phyloP scores from a whole-genome alignment of 768 basidiomycete species.

The Cantharellus anzutake region DNA sequence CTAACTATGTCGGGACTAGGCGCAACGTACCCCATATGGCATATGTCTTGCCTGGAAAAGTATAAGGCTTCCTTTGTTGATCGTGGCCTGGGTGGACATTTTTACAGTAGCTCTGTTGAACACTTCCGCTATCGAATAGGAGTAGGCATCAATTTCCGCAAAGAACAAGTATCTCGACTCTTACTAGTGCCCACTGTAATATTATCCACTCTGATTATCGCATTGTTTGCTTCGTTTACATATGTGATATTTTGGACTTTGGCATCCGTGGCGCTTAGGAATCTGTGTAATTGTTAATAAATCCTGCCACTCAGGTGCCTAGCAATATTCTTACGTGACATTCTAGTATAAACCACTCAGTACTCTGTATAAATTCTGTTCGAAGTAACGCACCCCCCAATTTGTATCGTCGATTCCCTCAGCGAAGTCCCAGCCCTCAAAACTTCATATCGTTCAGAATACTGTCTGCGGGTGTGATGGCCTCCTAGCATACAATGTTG shows the following conservation, averaged over 20 bases:
- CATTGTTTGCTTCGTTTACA: constrained; percentile 48
- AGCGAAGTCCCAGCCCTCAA: neutral
- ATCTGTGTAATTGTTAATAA: neutral
- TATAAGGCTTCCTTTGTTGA: neutral
- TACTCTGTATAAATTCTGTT: neutral
- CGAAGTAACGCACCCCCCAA: neutral
- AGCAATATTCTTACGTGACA: neutral
- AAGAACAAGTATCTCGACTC: neutral
- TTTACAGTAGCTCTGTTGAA: neutral
- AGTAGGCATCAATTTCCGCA: neutral
- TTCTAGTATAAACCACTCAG: neutral
- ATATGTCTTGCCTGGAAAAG: neutral
- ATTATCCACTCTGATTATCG: constrained; percentile 64
- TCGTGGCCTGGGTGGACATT: neutral
- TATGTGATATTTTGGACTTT: constrained; percentile 34
- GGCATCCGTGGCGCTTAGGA: constrained; percentile 16
- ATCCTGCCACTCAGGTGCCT: neutral
- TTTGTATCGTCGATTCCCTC: neutral
- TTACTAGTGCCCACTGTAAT: constrained; percentile 25
- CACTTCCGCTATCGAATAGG: neutral
- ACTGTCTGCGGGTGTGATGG: neutral
- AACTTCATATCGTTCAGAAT: neutral
- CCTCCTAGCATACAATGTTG: neutral
- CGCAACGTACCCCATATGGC: neutral
- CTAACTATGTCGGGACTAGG: no score